Base-by-base conservation (phyloP, 139 green algal species). In the Chlorella sorokiniana region DNA sequence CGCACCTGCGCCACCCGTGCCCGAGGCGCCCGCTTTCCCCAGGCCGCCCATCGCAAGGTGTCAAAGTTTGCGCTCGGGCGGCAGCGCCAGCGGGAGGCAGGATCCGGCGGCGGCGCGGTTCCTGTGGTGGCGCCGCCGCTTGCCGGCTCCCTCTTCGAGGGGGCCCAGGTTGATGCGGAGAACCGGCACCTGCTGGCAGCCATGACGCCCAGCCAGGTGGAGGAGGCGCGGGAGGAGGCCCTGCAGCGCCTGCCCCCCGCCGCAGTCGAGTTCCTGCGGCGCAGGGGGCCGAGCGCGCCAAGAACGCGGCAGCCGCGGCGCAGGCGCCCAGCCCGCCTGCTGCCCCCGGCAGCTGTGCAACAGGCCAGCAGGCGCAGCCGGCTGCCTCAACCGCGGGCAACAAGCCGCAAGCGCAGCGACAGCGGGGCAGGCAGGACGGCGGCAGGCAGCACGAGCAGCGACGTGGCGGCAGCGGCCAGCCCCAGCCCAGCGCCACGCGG, bases 31-130 rank as follows among this genome's bases (percentile, higher is more conserved):
- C 42, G 84, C n/a, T 90, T 90, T 54, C 86, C 86, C 3, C 37
- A 71, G 33, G 86, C 86, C 22, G 70, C 77, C 31, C 86, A 90
- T 79, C 84, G 86, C 51, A 74, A 61, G 51, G 37, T 62, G 22
- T 90, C 86, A 38, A 87, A 85, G 48, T 90, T 90, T 83, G 67
- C 84, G 0, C 65, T 89, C 48, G 79, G 42, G 4, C 52, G 84
- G 41, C 65, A 79, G 59, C 41, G 35, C 16, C 71, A 67, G 64
- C 56, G 48, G n/a, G 40, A 8, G 22, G 65, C 8, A 18, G 65
- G 1, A 1, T 16, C 51, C 0, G 61, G 16, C 16, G 48, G 1
- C 0, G 62, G 22, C 35, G 27, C 42, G 48, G 51, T 38, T 37
- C 11, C 45, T 0, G 22, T 22, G 18, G 59, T 23, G 54, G 2